Base-by-base conservation (phyloP, 345 rosid species). In the Schrenkiella parvula region DNA sequence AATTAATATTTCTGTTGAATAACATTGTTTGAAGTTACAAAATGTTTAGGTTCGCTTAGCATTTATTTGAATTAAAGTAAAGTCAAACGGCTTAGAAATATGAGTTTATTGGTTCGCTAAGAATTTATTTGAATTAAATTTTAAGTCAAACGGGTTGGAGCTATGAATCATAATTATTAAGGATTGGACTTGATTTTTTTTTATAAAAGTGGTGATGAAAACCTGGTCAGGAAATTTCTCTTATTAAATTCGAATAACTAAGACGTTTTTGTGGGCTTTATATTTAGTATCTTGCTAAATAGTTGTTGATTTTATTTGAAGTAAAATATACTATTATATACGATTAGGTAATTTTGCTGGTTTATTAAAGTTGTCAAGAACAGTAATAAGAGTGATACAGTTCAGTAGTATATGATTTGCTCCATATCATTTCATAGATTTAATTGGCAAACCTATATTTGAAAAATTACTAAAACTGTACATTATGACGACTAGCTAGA, bases 51-150 rank as follows among this genome's bases (percentile, higher is more conserved):
- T 15, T 42, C 19, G 8, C 19, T 62, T 26, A 39, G 65, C 26
- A 29, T 39, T 61, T 53, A 29, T 28, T 54, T n/a, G 50, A 3
- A 66, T 35, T 51, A 5, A 66, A 37, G 13, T 44, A 3, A 12
- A 70, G 66, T 70, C 66, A 32, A 54, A 64, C 38, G 48, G 50
- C 18, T 44, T 73, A 31, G 51, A 19, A 73, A 26, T 26, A 34
- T 50, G 60, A 61, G 39, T 71, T 62, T n/a, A 52, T 52, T 64
- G 18, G 6, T 34, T 54, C 7, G 2, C 10, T 15, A 57, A 48
- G 15, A 48, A 39, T 19, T 47, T 28, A 47, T n/a, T 48, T 26
- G 23, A 13, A 55, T 56, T 66, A 18, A 65, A 46, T 34, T 29
- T 28, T 8, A 63, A 63, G 63, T 53, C 28, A 72, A 63, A 62